Percentiles rank a stretch among this genome's conserved stretches.
Conservation (phyloP, 208 protist genomes). For the Crithidia fasciculata region DNA sequence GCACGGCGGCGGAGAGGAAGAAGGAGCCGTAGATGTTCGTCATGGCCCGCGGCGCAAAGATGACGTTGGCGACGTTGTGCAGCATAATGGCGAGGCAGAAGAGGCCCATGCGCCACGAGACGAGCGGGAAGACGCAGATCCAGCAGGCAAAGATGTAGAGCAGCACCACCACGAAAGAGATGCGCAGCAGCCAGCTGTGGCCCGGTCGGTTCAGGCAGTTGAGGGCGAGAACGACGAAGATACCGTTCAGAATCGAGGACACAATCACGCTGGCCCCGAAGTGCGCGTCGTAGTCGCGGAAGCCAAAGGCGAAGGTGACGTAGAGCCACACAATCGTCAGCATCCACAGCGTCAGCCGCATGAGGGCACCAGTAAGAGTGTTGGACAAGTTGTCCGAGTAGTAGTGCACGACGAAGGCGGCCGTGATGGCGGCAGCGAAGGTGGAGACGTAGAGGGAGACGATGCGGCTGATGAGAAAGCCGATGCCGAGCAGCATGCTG, state of each 20-base stretch:
- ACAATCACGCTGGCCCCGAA: constrained; percentile 52
- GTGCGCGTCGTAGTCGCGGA: constrained; percentile 38
- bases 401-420: constrained; percentile 64
- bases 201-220: constrained; percentile 42
- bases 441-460: constrained; percentile 51
- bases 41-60: constrained; percentile 48
- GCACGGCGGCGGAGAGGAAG: constrained; percentile 38
- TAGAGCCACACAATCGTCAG: constrained; percentile 65
- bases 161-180: constrained; percentile 43
- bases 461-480: constrained; percentile 71
- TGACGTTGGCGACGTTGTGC: constrained; percentile 57
- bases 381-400: constrained; percentile 57
- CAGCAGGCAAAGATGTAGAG: constrained; percentile 57
- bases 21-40: constrained; percentile 58
- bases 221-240: constrained; percentile 45
- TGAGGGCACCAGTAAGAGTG: constrained; percentile 43
- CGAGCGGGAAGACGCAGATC: constrained; percentile 57
- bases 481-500: constrained; percentile 67
- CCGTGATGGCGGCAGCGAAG: constrained; percentile 34
- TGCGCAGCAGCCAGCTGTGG: constrained; percentile 46
- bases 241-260: constrained; percentile 35
- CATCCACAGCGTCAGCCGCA: constrained; percentile 61
- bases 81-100: constrained; percentile 71
- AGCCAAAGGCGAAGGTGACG: constrained; percentile 59
- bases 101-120: constrained; percentile 55